A percentile compares a stretch with the other conserved stretches of the same genome.
phyloP scores from a whole-genome alignment of 1,139 yeast species.

The Kurtzmaniella quercitrusa region DNA sequence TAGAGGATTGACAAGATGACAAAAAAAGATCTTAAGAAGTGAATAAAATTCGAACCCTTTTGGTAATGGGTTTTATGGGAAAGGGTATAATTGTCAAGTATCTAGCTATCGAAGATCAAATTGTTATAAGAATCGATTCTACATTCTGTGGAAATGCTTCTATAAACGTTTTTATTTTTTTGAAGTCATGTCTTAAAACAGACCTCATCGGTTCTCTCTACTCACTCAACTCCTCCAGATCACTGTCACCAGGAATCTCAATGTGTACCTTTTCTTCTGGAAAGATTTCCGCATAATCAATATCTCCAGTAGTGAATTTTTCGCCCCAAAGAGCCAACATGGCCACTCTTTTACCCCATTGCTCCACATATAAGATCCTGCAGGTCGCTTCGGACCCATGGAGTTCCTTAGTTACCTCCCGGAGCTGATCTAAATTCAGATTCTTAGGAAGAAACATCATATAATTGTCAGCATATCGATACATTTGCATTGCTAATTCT shows the following conservation, averaged over 20 bases:
- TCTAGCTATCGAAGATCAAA: no score
- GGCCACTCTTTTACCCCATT: slow-evolving; percentile 48
- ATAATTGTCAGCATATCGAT: slow-evolving; percentile 46
- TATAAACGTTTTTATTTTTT: not conserved
- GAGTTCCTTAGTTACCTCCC: slow-evolving; percentile 40
- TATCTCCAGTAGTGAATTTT: slow-evolving; percentile 16
- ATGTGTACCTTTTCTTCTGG: slow-evolving; percentile 4
- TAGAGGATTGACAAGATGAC: no score
- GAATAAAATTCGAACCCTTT: no score
- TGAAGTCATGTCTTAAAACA: no score
- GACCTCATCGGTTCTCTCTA: not conserved
- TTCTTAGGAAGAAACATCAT: slow-evolving; percentile 77
- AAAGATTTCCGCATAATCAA: slow-evolving; percentile 7
- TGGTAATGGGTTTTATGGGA: no score
- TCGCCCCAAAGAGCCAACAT: slow-evolving; percentile 60
- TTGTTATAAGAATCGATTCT: no score
- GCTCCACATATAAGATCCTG: slow-evolving; percentile 44
- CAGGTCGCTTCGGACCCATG: slow-evolving; percentile 44
- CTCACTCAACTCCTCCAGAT: not conserved
- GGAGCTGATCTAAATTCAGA: slow-evolving; percentile 55
- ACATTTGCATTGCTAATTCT: slow-evolving; percentile 39
- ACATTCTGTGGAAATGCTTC: no score
- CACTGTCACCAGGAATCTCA: not conserved
- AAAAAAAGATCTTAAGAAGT: no score
- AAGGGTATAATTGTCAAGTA: no score